Evolutionary conservation across 768 basidiomycete genomes (phyloP).

Genomic region (Nevesoporus exiguus): DNA sequence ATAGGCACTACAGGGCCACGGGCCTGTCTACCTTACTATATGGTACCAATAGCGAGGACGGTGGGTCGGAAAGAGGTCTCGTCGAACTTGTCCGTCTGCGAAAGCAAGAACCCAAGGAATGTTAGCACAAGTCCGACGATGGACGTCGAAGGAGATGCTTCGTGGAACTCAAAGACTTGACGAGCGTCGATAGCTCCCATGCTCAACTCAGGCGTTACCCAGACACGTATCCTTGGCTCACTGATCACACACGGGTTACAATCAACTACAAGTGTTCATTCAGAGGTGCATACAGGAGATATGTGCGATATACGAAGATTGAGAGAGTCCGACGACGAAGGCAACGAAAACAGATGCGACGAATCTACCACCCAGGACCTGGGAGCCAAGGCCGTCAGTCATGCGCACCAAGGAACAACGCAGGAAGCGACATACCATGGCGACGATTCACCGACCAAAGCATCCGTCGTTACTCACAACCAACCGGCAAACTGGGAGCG

Average conservation of each 20-base stretch:
- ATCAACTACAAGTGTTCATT: neutral
- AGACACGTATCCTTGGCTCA: neutral
- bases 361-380: neutral
- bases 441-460: neutral
- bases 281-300: neutral
- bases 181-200: neutral
- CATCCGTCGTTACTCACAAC: neutral
- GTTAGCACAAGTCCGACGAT: too few relatives aligned
- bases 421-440: neutral
- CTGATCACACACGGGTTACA: neutral
- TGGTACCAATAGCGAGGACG: too few relatives aligned
- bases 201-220: neutral
- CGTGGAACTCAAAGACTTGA: neutral
- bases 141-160: too few relatives aligned
- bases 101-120: too few relatives aligned
- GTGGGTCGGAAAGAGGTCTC: too few relatives aligned
- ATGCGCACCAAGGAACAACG: neutral
- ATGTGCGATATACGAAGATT: neutral
- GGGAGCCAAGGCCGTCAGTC: neutral
- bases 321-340: neutral
- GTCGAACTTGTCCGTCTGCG: too few relatives aligned
- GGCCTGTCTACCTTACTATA: too few relatives aligned
- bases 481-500: too few relatives aligned
- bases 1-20: too few relatives aligned
- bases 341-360: neutral